Conservation (phyloP, 78 protist species). For the Guillardia theta region DNA sequence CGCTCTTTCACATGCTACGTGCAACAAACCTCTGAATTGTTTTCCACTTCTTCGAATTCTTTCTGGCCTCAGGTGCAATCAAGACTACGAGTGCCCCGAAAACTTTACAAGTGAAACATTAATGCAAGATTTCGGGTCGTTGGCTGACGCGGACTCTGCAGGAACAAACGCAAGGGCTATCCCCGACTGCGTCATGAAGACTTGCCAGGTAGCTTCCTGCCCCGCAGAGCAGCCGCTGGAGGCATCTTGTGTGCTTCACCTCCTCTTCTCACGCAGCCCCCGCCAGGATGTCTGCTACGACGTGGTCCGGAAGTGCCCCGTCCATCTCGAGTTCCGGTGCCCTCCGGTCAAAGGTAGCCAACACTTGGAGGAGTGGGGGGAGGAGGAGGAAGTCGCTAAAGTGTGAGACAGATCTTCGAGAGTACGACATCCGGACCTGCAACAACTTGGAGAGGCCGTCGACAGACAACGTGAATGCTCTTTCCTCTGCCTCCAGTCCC, state of each 20-base stretch:
- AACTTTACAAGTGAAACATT: not conserved
- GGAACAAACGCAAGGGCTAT: not conserved
- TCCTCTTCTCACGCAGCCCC: not conserved
- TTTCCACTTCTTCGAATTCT: no score
- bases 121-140: not conserved
- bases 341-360: not conserved
- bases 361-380: not conserved
- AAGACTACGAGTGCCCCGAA: not conserved
- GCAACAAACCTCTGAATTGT: no score
- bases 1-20: no score
- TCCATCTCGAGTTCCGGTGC: conserved; percentile 36
- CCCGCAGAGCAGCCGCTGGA: not conserved
- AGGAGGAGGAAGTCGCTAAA: not conserved
- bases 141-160: no score
- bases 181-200: conserved; percentile 35
- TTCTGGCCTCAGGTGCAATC: no score
- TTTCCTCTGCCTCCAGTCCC: not conserved
- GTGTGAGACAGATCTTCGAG: not conserved
- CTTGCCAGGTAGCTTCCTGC: not conserved
- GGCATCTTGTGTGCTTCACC: not conserved
- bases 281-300: conserved; percentile 44
- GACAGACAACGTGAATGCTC: not conserved
- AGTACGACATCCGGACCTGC: not conserved
- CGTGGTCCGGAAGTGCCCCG: conserved; percentile 34
- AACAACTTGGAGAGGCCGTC: not conserved